Percentiles rank a stretch among this genome's conserved stretches.
Evolutionary conservation across 1,139 yeast genomes (phyloP).

Genomic region (Pichia sp.): DNA sequence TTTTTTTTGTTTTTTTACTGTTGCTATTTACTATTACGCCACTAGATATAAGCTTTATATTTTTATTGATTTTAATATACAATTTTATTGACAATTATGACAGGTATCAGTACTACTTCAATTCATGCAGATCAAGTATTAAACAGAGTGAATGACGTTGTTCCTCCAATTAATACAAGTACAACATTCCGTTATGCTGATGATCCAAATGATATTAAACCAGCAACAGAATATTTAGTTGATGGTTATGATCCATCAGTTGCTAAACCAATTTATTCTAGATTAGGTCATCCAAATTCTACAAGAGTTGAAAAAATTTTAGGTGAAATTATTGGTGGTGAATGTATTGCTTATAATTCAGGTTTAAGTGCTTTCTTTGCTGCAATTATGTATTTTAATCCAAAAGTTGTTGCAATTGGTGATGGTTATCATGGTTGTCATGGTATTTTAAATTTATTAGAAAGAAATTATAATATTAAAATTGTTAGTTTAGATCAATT

Average conservation of each 20-base stretch:
- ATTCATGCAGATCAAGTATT: slow-evolving; percentile 54
- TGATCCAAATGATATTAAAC: slow-evolving; percentile 48
- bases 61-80: no score
- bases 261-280: slow-evolving; percentile 50
- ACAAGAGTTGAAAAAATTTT: slow-evolving; percentile 62
- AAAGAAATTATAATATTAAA: slow-evolving; percentile 55
- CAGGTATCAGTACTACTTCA: slow-evolving; percentile 44
- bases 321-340: slow-evolving; percentile 48
- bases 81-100: slow-evolving; percentile 25
- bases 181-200: slow-evolving; percentile 67
- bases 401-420: slow-evolving; percentile 69
- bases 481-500: slow-evolving; percentile 47
- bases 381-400: slow-evolving; percentile 62
- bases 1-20: background rate
- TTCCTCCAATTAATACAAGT: slow-evolving; percentile 75
- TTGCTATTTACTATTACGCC: no score
- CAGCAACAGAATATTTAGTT: slow-evolving; percentile 29
- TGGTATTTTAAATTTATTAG: slow-evolving; percentile 57
- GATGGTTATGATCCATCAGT: slow-evolving; percentile 29
- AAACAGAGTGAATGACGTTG: slow-evolving; percentile 48
- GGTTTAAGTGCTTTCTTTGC: slow-evolving; percentile 83
- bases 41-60: background rate
- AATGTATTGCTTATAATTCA: slow-evolving; percentile 62
- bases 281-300: slow-evolving; percentile 68
- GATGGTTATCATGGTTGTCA: slow-evolving; percentile 83